A percentile compares a stretch with the other conserved stretches of the same genome.
Evolutionary conservation across 2,329 filamentous ascomycete genomes (phyloP).

Genomic region (Pyrenochaeta sp.): DNA sequence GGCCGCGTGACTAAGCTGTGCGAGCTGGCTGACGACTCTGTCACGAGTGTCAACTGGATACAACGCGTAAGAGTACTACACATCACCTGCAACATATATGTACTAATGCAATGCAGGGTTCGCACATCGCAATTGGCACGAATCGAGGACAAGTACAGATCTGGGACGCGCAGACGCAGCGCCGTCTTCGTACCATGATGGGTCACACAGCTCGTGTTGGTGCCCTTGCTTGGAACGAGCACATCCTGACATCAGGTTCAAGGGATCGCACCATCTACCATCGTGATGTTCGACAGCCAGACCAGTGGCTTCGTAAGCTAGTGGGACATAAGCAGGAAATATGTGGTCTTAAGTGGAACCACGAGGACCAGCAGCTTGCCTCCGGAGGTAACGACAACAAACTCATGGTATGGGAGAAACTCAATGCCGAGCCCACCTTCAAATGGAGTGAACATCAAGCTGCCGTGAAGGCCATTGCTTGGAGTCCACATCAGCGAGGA

Average conservation of each 20-base stretch:
- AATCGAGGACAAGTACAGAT: slow-evolving; percentile 95
- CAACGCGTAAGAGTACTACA: slow-evolving; percentile 68
- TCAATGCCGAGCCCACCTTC: slow-evolving; percentile 89
- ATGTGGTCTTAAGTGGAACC: slow-evolving; percentile 96
- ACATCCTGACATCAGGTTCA: slow-evolving; percentile 95
- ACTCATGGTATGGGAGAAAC: slow-evolving; percentile 97
- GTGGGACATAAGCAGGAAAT: slow-evolving; percentile 98
- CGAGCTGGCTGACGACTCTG: slow-evolving; percentile 88
- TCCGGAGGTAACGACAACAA: slow-evolving; percentile 99
- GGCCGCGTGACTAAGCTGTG: slow-evolving; percentile 94
- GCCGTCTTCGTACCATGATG: slow-evolving; percentile 92
- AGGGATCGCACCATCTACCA: slow-evolving; percentile 94
- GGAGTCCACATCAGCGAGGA: slow-evolving; percentile 95
- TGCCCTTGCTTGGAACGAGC: slow-evolving; percentile 95
- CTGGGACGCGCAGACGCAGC: slow-evolving; percentile 90
- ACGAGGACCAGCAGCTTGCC: slow-evolving; percentile 91
- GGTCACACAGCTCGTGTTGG: slow-evolving; percentile 94
- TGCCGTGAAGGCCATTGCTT: slow-evolving; percentile 96
- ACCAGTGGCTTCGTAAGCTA: slow-evolving; percentile 87
- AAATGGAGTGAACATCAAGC: slow-evolving; percentile 96
- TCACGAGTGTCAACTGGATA: slow-evolving; percentile 98
- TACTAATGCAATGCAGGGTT: slow-evolving; percentile 64
- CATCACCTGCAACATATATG: not conserved
- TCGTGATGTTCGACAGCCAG: slow-evolving; percentile 89
- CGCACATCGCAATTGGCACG: slow-evolving; percentile 93